phyloP scores from a whole-genome alignment of 176 grass and related monocot genomes.

The Carex cristatella region DNA sequence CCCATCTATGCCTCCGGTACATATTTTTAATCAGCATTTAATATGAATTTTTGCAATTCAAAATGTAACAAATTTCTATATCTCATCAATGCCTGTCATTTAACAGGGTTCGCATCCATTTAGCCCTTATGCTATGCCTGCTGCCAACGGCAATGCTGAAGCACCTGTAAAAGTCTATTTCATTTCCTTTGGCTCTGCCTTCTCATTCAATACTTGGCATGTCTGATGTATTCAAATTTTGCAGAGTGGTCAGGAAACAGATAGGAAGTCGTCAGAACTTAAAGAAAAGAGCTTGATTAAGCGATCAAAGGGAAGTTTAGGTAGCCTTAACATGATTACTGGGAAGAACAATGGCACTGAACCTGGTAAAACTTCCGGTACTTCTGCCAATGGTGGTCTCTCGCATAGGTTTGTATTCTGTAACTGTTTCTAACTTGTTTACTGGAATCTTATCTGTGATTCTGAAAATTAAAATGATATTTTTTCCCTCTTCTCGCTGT shows the following conservation, averaged over 20 bases:
- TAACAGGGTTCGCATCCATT: slow-evolving; percentile 79
- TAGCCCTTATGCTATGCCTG: slow-evolving; percentile 57
- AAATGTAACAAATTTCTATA: slow-evolving; percentile 19
- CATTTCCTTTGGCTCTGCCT: neutral
- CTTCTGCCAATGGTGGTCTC: slow-evolving; percentile 56
- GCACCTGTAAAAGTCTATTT: slow-evolving; percentile 53
- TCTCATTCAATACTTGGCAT: slow-evolving; percentile 15
- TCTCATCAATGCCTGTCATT: slow-evolving; percentile 20
- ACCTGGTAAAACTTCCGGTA: slow-evolving; percentile 58
- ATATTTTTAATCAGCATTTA: slow-evolving; percentile 26
- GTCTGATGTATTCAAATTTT: slow-evolving; percentile 38
- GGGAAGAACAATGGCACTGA: slow-evolving; percentile 50
- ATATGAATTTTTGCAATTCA: slow-evolving; percentile 6
- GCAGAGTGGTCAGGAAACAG: slow-evolving; percentile 52
- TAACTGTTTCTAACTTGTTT: neutral
- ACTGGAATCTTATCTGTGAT: neutral
- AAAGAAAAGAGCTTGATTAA: slow-evolving; percentile 78
- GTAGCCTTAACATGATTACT: slow-evolving; percentile 91
- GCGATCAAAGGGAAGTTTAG: slow-evolving; percentile 93
- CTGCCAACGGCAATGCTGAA: slow-evolving; percentile 67
- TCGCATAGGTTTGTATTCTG: slow-evolving; percentile 61
- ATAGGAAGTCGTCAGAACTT: slow-evolving; percentile 62
- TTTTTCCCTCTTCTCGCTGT: slow-evolving; percentile 29
- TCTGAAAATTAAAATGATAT: slow-evolving; percentile 14
- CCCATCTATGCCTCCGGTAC: slow-evolving; percentile 79